Percentiles rank a stretch among this genome's conserved stretches.
These are phyloP conservation scores for Yarrowia sp. DNA, from an alignment of 805 yeast species.

Conservation along the genomic window DNA sequence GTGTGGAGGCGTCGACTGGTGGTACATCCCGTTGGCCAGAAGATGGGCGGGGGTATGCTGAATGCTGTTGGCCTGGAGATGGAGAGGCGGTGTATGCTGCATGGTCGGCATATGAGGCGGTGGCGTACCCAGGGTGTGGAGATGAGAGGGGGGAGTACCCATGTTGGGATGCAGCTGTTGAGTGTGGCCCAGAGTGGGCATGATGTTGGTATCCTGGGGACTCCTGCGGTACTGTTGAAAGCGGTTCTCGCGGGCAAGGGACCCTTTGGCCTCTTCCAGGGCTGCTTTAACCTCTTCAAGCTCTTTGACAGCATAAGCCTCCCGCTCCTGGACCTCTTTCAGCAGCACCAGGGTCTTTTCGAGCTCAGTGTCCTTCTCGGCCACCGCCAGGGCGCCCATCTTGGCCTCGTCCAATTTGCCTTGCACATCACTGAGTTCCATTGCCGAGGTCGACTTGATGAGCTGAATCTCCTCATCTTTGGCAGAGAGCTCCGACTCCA, in stretches of 20 bases:
- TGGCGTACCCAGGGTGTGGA: not conserved
- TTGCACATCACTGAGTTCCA: not conserved
- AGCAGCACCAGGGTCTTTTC: not conserved
- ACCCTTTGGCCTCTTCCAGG: not conserved
- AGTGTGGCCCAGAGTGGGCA: not conserved
- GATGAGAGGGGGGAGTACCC: not conserved
- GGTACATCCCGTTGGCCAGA: not conserved
- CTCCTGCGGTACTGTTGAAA: not conserved
- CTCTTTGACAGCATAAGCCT: not conserved
- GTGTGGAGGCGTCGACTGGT: not conserved
- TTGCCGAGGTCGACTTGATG: too few species aligned
- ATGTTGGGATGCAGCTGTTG: constrained; percentile 12
- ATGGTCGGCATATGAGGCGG: not conserved
- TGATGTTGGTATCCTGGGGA: not conserved
- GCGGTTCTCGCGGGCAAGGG: not conserved
- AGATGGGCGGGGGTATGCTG: not conserved
- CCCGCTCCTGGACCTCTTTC: not conserved
- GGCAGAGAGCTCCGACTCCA: not conserved
- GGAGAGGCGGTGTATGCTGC: not conserved
- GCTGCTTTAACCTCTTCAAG: not conserved
- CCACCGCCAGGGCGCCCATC: not conserved
- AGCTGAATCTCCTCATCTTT: not conserved
- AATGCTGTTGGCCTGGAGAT: not conserved
- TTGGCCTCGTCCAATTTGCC: not conserved
- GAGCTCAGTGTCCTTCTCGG: not conserved